Base-by-base conservation (phyloP, 352 stramenopile genomes). In the Pythium pectinolyticum region DNA sequence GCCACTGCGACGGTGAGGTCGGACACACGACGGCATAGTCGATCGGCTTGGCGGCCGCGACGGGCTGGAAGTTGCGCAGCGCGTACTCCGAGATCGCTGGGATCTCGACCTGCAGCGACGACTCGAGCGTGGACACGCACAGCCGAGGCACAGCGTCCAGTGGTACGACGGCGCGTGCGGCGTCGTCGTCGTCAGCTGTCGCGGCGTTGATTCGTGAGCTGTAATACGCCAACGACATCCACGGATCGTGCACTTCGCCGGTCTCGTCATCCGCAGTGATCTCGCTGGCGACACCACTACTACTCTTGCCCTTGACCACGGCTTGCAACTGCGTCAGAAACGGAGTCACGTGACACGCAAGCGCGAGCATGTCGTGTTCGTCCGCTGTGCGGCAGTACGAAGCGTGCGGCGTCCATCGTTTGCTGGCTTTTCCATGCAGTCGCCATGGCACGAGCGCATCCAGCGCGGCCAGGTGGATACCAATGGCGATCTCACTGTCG, bases 11-110 rank as follows among this genome's bases (percentile, higher is more conserved):
- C 2, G 78, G 84, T 58, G 84, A 87, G 3, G 86, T 74, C 5
- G 84, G 84, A 28, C 84, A 92, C 28, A 92, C 72, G 32, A 92
- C 77, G 14, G 78, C 80, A 53, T 90, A 92, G 49, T 92, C 82
- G 28, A 90, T 62, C 25, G 80, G 80, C 62, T 92, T 92, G 1
- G 78, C 69, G 9, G 72, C 72, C 19, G 75, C 72, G 10, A 91
- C 72, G 2, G 84, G 84, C 49, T 90, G 76, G n/a, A 92, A 73
- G 57, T 75, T 70, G 34, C 84, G 84, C 57, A 92, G 79, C 74
- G 79, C 70, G 77, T 84, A 90, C 76, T 91, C 84, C 28, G 84
- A 89, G 63, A 92, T 63, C n/a, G 80, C 48, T 25, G 71, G 67
- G 27, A 81, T 71, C 28, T 82, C 74, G 11, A 89, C 73, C 15